Base-by-base conservation (phyloP, 2,329 filamentous ascomycete genomes). In the Macrophomina pseudophaseolina region DNA sequence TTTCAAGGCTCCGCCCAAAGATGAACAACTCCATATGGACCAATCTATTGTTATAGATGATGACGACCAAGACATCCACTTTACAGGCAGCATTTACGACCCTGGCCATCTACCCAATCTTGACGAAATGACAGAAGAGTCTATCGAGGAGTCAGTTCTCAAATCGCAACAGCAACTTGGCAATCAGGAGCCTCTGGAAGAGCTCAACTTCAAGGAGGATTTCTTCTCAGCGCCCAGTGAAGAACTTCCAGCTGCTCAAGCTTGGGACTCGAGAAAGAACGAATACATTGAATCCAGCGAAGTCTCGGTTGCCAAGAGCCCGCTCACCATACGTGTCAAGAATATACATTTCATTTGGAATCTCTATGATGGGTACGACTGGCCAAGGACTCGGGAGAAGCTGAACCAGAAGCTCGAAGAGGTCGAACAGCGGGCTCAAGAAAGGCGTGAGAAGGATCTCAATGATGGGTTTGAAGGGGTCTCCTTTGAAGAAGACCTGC, bases 281-380 rank as follows among this genome's bases (percentile, higher is more conserved):
- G 88, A 86, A 1, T 95, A 95, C 72, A 89, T 91, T 64, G 82
- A 85, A 49, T 85, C 87, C 0, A 89, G 90, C 51, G 83, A 87
- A 59, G 77, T 81, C 9, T 88, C 90, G 68, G 82, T 89, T 8
- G 83, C 84, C 46, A 84, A 84, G 64, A 92, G 90, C 69, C 92
- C 94, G 5, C 80, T 99, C 14, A 89, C 88, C 69, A 84, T 97
- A 2, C 88, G 88, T 5, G 86, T 98, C 16, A 89, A 92, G 32
- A 93, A 97, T 74, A 90, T 97, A 5, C 93, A 98, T 75, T 82
- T 97, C 62, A 97, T 98, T 68, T 99, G 95, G 95, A 97, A 99
- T 74, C 82, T 99, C 1, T 97, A 95, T 77, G 95, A 99, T 81
- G 95, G 95, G 1, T 99, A 97, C 75, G 96, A 99, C 78, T 99